Evolutionary conservation across 1,284 basidiomycete species (phyloP).

Genomic region (Thelephora terrestris): DNA sequence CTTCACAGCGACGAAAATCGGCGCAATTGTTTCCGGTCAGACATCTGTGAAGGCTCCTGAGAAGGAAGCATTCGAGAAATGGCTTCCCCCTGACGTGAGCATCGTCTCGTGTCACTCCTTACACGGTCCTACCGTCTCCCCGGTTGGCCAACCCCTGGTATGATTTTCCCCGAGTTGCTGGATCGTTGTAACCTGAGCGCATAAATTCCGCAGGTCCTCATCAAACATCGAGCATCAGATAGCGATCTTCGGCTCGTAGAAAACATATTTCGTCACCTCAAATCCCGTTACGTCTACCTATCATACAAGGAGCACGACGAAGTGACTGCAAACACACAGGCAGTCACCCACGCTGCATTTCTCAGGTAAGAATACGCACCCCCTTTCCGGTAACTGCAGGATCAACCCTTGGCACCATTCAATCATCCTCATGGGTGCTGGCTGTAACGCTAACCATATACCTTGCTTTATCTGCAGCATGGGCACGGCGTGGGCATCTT

Average conservation of each 20-base stretch:
- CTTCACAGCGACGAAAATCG: conserved; percentile 75
- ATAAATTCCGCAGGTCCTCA: conserved; percentile 57
- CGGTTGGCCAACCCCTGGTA: conserved; percentile 89
- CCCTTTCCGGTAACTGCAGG: background rate
- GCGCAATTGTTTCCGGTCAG: conserved; percentile 90
- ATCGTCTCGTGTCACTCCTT: conserved; percentile 94
- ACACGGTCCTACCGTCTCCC: conserved; percentile 88
- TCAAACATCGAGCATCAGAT: conserved; percentile 77
- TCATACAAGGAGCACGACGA: conserved; percentile 94
- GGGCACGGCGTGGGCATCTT: conserved; percentile 91
- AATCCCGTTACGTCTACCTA: conserved; percentile 84
- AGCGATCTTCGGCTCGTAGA: conserved; percentile 75
- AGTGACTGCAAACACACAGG: conserved; percentile 97
- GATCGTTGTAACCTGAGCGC: background rate
- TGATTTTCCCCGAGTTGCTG: conserved; percentile 16
- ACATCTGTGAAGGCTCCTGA: conserved; percentile 97
- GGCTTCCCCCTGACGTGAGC: conserved; percentile 78
- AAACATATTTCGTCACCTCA: conserved; percentile 73
- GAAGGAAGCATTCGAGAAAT: conserved; percentile 79
- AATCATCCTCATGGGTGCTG: background rate
- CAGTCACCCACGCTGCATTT: conserved; percentile 96
- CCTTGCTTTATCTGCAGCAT: conserved; percentile 47
- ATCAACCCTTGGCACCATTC: background rate
- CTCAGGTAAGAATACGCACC: conserved; percentile 52
- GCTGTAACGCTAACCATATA: conserved; percentile 3